Conservation (phyloP, 768 basidiomycete species). For the Steccherinum ochraceum region DNA sequence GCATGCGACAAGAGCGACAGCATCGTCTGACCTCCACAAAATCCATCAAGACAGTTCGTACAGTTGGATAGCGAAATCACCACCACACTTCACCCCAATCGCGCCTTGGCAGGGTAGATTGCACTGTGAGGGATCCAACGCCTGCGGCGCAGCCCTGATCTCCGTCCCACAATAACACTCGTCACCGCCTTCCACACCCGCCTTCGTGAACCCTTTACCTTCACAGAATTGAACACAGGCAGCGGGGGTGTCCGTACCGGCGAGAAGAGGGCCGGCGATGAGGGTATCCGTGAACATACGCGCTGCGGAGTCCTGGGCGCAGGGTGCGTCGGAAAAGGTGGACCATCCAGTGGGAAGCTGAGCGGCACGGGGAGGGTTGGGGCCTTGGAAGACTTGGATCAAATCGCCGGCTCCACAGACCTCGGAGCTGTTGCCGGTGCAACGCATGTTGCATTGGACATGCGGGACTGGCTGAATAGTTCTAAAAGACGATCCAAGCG, state of each 20-base stretch:
- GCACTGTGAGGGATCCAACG: slow-evolving; percentile 12
- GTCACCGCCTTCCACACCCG: slow-evolving; percentile 19
- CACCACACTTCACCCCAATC: slow-evolving; percentile 14
- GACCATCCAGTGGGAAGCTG: too few species aligned
- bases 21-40: too few species aligned
- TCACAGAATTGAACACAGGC: slow-evolving; percentile 12
- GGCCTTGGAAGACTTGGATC: slow-evolving; percentile 12
- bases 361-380: background rate
- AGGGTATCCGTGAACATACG: too few species aligned
- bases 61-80: slow-evolving; percentile 15
- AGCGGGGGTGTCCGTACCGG: slow-evolving; percentile 16
- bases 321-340: too few species aligned
- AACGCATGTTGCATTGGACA: slow-evolving; percentile 16
- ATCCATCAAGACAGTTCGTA: too few species aligned
- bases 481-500: too few species aligned
- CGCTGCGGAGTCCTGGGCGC: too few species aligned
- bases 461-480: too few species aligned
- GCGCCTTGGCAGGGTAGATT: slow-evolving; percentile 14
- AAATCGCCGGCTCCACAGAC: slow-evolving; percentile 15
- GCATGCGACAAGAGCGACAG: too few species aligned
- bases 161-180: slow-evolving; percentile 22
- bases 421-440: slow-evolving; percentile 9
- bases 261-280: too few species aligned
- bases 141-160: too few species aligned
- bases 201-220: slow-evolving; percentile 13